Conservation (phyloP, 441 rosid genomes). For the Gossypium lobatum region DNA sequence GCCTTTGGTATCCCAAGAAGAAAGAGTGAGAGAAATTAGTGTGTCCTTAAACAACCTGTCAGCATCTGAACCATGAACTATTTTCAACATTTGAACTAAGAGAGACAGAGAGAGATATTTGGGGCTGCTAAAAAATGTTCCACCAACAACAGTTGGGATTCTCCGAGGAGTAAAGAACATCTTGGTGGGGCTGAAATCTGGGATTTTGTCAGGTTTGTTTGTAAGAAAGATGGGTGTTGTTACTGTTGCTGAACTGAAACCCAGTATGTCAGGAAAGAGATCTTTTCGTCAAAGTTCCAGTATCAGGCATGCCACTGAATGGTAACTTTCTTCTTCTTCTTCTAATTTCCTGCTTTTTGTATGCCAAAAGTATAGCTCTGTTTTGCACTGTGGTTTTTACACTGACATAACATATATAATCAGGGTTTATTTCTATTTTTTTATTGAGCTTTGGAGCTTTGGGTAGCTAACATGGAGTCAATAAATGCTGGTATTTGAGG, state of each 20-base stretch:
- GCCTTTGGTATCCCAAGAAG: slow-evolving; percentile 17
- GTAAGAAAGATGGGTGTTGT: slow-evolving; percentile 64
- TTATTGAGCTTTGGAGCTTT: too few species aligned
- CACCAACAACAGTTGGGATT: slow-evolving; percentile 10
- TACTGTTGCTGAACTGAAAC: slow-evolving; percentile 73
- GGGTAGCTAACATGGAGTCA: too few species aligned
- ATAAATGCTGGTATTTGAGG: not conserved
- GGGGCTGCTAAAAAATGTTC: slow-evolving; percentile 13
- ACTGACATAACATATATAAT: not conserved
- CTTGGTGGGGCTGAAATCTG: slow-evolving; percentile 5
- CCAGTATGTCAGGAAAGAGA: slow-evolving; percentile 82
- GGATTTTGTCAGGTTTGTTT: slow-evolving; percentile 3
- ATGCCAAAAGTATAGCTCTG: not conserved
- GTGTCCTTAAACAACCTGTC: slow-evolving; percentile 16
- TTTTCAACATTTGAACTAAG: not conserved
- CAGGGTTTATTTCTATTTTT: too few species aligned
- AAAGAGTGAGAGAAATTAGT: not conserved
- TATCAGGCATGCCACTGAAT: slow-evolving; percentile 88
- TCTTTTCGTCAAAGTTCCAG: slow-evolving; percentile 79
- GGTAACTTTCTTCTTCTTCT: slow-evolving; percentile 38
- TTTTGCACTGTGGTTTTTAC: not conserved
- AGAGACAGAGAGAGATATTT: slow-evolving; percentile 15
- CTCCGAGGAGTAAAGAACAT: slow-evolving; percentile 18
- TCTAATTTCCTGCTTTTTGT: not conserved
- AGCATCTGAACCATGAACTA: not conserved